Evolutionary conservation across 2,329 filamentous ascomycete genomes (phyloP), one percentile per base, ranked within the genome.

Genomic region (Fusarium beomiforme): DNA sequence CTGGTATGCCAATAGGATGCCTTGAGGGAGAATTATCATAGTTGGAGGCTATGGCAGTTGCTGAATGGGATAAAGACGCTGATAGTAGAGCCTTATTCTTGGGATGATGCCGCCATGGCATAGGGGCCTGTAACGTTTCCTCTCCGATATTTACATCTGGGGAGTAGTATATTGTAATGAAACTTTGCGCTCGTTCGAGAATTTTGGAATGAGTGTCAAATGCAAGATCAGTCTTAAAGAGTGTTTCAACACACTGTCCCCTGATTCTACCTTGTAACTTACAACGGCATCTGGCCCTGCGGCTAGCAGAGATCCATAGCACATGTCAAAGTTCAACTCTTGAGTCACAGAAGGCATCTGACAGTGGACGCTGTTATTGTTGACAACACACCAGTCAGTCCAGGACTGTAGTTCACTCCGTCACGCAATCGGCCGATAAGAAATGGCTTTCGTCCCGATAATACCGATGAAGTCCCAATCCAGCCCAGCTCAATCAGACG

Each of bases 341-440:
- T 24, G 41, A 53, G 39, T 42, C 31, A 34, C 34, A 49, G 19
- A 47, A 24, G 14, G 29, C 29, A 29, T 29, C 58, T 54, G 19
- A 29, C 49, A 29, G 24, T 56, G 24, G n/a, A 19, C 23, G 34
- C 36, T 36, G 51, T 41, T 59, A 24, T 47, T 34, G 33, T 64
- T 53, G 49, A 51, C 47, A 42, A 29, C 53, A 59, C 55, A 56
- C 51, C n/a, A 42, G 19, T 19, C 37, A 43, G 24, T 57, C 49
- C 24, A 57, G 39, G 26, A 36, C 31, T 24, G 21, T 14, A 50
- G n/a, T 24, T 49, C 24, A 43, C 54, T 66, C 34, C 17, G 23
- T 55, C 61, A 33, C 34, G 50, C 39, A 44, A 67, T 67, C 34
- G 39, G 26, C 39, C 23, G 63, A 66, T 60, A 51, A 50, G 51